These are phyloP conservation scores for Calonectria ilicicola DNA, from an alignment of 2,329 filamentous ascomycete species.

Conservation along the genomic window DNA sequence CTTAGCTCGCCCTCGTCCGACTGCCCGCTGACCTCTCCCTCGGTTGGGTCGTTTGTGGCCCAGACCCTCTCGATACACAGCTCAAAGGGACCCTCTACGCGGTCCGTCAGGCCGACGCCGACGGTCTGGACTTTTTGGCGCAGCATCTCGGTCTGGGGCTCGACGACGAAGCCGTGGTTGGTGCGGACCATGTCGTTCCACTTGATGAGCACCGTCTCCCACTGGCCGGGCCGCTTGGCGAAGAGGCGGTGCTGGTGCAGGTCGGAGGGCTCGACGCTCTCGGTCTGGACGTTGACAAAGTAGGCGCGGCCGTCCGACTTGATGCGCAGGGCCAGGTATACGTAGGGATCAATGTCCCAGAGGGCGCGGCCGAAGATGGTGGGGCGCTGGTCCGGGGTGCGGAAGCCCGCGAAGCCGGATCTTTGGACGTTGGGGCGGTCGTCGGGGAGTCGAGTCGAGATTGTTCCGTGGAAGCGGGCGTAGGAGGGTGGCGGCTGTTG, in stretches of 20 bases:
- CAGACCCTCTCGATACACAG: constrained; percentile 87
- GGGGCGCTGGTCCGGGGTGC: constrained; percentile 80
- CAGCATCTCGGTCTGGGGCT: constrained; percentile 92
- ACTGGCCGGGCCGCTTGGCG: constrained; percentile 81
- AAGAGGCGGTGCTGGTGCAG: constrained; percentile 94
- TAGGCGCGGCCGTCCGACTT: constrained; percentile 93
- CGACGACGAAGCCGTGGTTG: constrained; percentile 90
- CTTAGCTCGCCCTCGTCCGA: constrained; percentile 46
- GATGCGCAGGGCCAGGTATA: constrained; percentile 87
- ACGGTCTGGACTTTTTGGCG: constrained; percentile 87
- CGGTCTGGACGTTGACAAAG: constrained; percentile 95
- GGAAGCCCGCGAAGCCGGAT: constrained; percentile 90
- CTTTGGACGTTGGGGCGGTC: constrained; percentile 80
- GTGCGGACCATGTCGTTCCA: constrained; percentile 96
- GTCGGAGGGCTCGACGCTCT: constrained; percentile 93
- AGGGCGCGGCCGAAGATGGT: constrained; percentile 88
- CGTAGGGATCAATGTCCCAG: constrained; percentile 92
- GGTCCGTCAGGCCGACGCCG: constrained; percentile 89
- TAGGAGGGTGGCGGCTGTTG: constrained; percentile 55
- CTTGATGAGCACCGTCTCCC: constrained; percentile 94
- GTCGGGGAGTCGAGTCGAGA: constrained; percentile 85
- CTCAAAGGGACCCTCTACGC: constrained; percentile 89
- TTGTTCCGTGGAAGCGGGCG: constrained; percentile 86
- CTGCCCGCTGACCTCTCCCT: constrained; percentile 27
- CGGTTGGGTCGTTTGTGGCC: constrained; percentile 77